Evolutionary conservation across 306 rosid genomes (phyloP), one percentile per base, ranked within the genome.

Genomic region (Quercus aquifolioides): DNA sequence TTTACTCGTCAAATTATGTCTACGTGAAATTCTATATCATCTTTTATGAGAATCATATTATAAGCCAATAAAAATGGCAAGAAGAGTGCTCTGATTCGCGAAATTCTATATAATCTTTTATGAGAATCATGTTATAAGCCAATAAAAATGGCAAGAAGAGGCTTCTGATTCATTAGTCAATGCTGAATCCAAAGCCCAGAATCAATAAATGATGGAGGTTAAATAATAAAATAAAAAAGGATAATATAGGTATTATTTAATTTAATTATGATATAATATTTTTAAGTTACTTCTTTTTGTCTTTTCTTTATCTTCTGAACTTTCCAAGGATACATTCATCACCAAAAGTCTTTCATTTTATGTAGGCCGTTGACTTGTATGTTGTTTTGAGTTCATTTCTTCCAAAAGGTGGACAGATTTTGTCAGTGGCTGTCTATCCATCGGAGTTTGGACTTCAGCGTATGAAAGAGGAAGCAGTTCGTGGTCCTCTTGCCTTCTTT

Each of bases 381-480:
- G 88, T 88, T 23, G 83, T 91, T 74, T 75, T 93, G 85, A 84
- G 86, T 76, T 93, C 98, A 18, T 95, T 91, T 86, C 86, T 85
- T n/a, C 96, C 92, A 0, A 55, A 89, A 79, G 88, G 78, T 71
- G 98, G 98, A 51, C 84, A 87, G 76, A 84, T 95, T 74, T 75
- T 83, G 78, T 95, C 97, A 6, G 96, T 95, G 21, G 76, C 92
- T 71, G 86, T 95, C 74, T 95, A 95, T 83, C 99, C 94, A 9
- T 84, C 99, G 26, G 99, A 95, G 77, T 95, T 95, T 86, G 99
- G 98, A 54, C 87, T 95, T 49, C 84, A 91, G 79, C 97, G 97
- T 28, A 89, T 93, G 96, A 82, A 88, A 83, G 97, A 90, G 83
- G 97, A 93, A 92, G 98, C 93, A 72, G 78, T 88, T 71, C 90